Base-by-base conservation (phyloP, 352 stramenopile species). In the Pythium scleroteichum region DNA sequence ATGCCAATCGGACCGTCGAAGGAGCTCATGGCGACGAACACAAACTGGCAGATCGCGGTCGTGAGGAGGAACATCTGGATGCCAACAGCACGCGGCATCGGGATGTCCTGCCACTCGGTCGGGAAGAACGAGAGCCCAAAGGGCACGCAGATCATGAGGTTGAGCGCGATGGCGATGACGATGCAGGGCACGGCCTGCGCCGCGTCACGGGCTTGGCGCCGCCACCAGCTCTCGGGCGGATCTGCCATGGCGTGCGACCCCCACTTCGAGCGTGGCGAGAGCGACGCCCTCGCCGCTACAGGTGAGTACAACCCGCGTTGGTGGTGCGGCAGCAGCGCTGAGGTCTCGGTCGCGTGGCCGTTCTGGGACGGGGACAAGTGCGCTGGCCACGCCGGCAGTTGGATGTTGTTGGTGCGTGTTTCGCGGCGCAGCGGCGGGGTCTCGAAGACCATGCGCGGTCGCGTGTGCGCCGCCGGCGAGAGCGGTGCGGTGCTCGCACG, bases 41-140 rank as follows among this genome's bases (percentile, higher is more conserved):
- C 83, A 55, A 93, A 93, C 69, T 93, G 83, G 53, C 79, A 90
- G 42, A 93, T 83, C 44, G 80, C 78, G 2, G 83, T 88, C 35
- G 81, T 88, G 61, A 93, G 72, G 35, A 93, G 56, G 64, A 90
- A 92, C 81, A 94, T 92, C 59, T 90, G 79, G 64, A 91, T 91
- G 22, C 85, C 85, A 6, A 95, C 59, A 5, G 83, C 81, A n/a
- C 75, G 78, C 20, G 85, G 83, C 64, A 90, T 78, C 3, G 85
- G 83, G 19, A 90, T 84, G 22, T 88, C 79, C 14, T 79, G 53
- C 81, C 82, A 95, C 61, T 92, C 81, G 17, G 87, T 69, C 4
- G 85, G 85, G 66, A 95, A 95, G 64, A 93, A 95, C 65, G 83
- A 90, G 17, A 92, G 71, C 4, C 82, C 85, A 52, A 95, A 95